Conservation (phyloP, 176 grass and related monocot species). For the Oryza glumipatula region DNA sequence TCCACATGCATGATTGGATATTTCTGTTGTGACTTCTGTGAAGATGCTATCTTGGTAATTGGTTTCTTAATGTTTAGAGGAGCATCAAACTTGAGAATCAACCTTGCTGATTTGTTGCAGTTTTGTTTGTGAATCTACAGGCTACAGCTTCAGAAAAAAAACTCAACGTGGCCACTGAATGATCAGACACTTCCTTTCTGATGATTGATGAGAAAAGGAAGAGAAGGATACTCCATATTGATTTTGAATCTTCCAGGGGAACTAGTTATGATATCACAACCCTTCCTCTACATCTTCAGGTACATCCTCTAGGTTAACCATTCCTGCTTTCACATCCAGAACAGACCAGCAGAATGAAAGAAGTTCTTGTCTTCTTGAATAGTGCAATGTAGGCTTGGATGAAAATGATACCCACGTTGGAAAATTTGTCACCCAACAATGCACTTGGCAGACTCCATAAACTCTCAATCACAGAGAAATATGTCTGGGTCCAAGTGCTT, state of each 20-base stretch:
- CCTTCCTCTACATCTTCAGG: slow-evolving; percentile 31
- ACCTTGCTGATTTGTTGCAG: background rate
- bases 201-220: slow-evolving; percentile 30
- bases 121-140: slow-evolving; percentile 24
- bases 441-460: slow-evolving; percentile 15
- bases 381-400: slow-evolving; percentile 24
- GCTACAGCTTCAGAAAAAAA: background rate
- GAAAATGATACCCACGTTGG: slow-evolving; percentile 41
- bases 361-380: background rate
- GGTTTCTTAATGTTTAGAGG: background rate
- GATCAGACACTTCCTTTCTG: background rate
- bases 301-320: slow-evolving; percentile 21
- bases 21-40: background rate
- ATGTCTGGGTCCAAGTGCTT: slow-evolving; percentile 35
- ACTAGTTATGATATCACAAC: slow-evolving; percentile 20
- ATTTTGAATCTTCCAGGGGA: slow-evolving; percentile 29
- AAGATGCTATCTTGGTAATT: background rate
- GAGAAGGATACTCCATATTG: background rate
- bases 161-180: background rate
- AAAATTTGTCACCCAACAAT: slow-evolving; percentile 37
- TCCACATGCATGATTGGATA: slow-evolving; percentile 2
- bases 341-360: background rate
- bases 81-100: background rate
- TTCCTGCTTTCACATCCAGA: background rate
- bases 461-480: slow-evolving; percentile 17